Percentiles rank a stretch among this genome's conserved stretches.
Conservation (phyloP, 306 rosid genomes). For the Lotus japonicus region DNA sequence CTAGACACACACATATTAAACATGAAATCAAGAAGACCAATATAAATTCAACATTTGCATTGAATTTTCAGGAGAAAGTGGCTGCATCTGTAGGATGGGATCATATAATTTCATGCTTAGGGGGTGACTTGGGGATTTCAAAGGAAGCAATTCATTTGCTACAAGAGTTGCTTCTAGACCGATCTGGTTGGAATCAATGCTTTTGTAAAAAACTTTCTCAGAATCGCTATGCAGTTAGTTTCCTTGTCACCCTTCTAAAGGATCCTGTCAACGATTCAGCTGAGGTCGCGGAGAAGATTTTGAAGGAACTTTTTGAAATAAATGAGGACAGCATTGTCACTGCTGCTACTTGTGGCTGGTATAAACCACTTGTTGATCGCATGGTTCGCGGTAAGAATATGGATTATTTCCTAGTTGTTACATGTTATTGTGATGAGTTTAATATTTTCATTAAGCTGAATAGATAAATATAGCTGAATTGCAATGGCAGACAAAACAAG, state of each 20-base stretch:
- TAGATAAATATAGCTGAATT: not conserved
- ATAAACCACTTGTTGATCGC: constrained; percentile 57
- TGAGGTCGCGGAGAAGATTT: constrained; percentile 54
- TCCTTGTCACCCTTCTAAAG: constrained; percentile 53
- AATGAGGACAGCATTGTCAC: constrained; percentile 42
- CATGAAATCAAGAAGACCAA: not conserved
- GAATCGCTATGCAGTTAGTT: constrained; percentile 38
- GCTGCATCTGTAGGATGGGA: constrained; percentile 61
- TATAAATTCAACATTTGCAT: constrained; percentile 7
- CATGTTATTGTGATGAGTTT: not conserved
- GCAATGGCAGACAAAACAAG: not conserved
- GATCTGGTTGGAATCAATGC: constrained; percentile 57
- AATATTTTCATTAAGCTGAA: not conserved
- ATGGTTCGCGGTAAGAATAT: constrained; percentile 48
- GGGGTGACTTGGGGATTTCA: constrained; percentile 47
- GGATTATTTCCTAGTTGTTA: constrained; percentile 9
- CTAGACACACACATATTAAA: not conserved
- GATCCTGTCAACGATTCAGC: constrained; percentile 42
- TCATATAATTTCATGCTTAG: constrained; percentile 51
- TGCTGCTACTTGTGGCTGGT: constrained; percentile 75
- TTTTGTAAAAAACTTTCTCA: constrained; percentile 57
- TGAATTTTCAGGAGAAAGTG: constrained; percentile 45
- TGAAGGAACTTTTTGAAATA: constrained; percentile 55
- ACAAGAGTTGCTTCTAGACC: constrained; percentile 56
- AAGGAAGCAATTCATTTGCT: constrained; percentile 59